Conservation (phyloP, 2,329 filamentous ascomycete genomes). For the Aureobasidium leucospermi region DNA sequence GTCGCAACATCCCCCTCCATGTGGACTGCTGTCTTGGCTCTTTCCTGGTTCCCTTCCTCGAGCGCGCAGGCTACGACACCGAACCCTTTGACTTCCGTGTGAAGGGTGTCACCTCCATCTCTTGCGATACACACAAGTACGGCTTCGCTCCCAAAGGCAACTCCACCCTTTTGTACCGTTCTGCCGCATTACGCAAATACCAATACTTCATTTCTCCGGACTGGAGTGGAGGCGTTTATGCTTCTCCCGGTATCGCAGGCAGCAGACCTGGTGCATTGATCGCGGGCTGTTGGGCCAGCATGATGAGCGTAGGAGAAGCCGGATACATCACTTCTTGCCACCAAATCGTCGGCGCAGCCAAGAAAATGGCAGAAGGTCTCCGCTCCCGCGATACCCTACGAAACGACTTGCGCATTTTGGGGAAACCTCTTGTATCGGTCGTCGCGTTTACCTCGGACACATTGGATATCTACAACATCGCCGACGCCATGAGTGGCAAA, state of each 20-base stretch:
- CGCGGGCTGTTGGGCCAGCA: constrained; percentile 86
- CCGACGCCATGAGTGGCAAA: constrained; percentile 73
- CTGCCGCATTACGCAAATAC: constrained; percentile 67
- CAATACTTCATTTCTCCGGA: constrained; percentile 96
- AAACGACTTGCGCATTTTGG: constrained; percentile 70
- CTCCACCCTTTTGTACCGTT: constrained; percentile 86
- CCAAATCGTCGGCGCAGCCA: constrained; percentile 79
- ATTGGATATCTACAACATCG: constrained; percentile 91
- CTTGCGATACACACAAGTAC: constrained; percentile 97
- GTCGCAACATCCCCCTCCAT: constrained; percentile 77
- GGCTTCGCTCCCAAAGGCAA: constrained; percentile 98
- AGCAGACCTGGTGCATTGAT: constrained; percentile 90
- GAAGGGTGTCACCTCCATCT: constrained; percentile 90
- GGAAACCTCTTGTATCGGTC: constrained; percentile 80
- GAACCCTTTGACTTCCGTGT: constrained; percentile 89
- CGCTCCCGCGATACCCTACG: constrained; percentile 60
- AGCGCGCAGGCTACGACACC: constrained; percentile 85
- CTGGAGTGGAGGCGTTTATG: constrained; percentile 95
- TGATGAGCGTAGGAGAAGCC: constrained; percentile 79
- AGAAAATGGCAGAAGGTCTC: constrained; percentile 72
- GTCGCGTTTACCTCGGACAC: constrained; percentile 77
- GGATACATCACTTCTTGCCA: constrained; percentile 84
- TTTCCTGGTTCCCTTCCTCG: constrained; percentile 86
- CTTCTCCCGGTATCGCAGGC: constrained; percentile 83
- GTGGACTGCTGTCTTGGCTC: constrained; percentile 97